These are phyloP conservation scores for Camillea tinctor DNA, from an alignment of 2,329 filamentous ascomycete species.

Conservation along the genomic window DNA sequence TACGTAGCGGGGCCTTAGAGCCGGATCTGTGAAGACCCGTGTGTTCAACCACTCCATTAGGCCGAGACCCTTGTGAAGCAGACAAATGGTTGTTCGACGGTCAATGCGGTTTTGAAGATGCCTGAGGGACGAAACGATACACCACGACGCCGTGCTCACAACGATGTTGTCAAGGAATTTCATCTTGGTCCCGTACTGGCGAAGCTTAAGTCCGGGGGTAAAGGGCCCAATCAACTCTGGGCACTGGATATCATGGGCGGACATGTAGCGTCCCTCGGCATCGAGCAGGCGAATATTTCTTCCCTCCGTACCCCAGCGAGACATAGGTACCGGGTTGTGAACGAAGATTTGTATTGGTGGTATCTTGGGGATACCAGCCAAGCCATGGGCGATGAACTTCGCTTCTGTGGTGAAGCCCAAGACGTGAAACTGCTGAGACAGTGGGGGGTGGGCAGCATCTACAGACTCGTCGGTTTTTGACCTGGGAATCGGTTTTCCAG, in stretches of 20 bases:
- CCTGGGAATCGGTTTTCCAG: neutral
- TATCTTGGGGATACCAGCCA: conserved; percentile 55
- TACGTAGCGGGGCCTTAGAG: conserved; percentile 71
- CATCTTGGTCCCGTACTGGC: neutral
- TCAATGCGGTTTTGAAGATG: conserved; percentile 35
- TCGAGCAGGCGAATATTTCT: conserved; percentile 45
- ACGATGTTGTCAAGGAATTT: conserved; percentile 27
- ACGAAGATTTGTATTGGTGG: conserved; percentile 66
- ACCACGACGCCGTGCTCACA: conserved; percentile 17
- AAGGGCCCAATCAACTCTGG: conserved; percentile 19
- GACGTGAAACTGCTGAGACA: conserved; percentile 51
- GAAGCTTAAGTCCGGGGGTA: neutral
- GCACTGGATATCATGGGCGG: conserved; percentile 20
- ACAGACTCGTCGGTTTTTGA: neutral
- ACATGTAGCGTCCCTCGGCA: conserved; percentile 35
- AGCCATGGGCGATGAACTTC: conserved; percentile 63
- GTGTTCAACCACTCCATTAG: conserved; percentile 75
- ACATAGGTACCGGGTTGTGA: conserved; percentile 44
- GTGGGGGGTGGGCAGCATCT: conserved; percentile 3
- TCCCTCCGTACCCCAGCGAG: conserved; percentile 46
- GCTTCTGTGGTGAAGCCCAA: conserved; percentile 65
- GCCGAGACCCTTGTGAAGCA: conserved; percentile 82
- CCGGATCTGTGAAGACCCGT: conserved; percentile 65
- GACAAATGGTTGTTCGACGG: conserved; percentile 67
- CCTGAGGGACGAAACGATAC: conserved; percentile 18